Evolutionary conservation across 2,329 filamentous ascomycete genomes (phyloP).

Genomic region (Fusarium devonianum): DNA sequence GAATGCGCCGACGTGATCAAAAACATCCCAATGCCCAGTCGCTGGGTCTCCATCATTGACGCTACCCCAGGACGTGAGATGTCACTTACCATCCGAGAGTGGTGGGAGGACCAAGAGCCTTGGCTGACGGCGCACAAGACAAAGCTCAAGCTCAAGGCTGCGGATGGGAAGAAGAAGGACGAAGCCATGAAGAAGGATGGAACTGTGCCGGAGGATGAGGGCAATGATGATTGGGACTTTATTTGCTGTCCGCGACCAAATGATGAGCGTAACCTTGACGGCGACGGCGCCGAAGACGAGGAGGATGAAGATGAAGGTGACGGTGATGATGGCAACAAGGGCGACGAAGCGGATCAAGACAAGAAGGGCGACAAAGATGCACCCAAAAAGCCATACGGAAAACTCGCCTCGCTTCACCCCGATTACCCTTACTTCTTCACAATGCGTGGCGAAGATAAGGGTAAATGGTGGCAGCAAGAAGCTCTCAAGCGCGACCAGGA

Average conservation of each 20-base stretch:
- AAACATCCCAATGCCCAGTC: constrained; percentile 17
- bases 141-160: constrained; percentile 18
- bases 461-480: constrained; percentile 32
- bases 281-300: neutral
- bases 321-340: neutral
- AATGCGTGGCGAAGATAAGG: constrained; percentile 21
- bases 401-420: constrained; percentile 34
- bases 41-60: constrained; percentile 27
- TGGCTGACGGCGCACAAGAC: constrained; percentile 34
- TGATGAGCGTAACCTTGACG: neutral
- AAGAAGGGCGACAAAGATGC: neutral
- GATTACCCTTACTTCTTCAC: constrained; percentile 28
- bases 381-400: constrained; percentile 3
- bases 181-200: constrained; percentile 24
- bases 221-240: constrained; percentile 33
- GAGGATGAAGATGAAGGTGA: constrained; percentile 1
- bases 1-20: constrained; percentile 20
- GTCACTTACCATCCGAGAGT: constrained; percentile 22
- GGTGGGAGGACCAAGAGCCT: constrained; percentile 32
- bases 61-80: constrained; percentile 23
- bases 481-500: constrained; percentile 44
- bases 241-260: constrained; percentile 14
- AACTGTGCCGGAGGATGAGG: constrained; percentile 21
- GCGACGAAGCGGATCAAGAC: neutral
- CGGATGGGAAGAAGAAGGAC: constrained; percentile 32